Conservation (phyloP, 192 early-diverging fungal genomes). For the Podila verticillata region DNA sequence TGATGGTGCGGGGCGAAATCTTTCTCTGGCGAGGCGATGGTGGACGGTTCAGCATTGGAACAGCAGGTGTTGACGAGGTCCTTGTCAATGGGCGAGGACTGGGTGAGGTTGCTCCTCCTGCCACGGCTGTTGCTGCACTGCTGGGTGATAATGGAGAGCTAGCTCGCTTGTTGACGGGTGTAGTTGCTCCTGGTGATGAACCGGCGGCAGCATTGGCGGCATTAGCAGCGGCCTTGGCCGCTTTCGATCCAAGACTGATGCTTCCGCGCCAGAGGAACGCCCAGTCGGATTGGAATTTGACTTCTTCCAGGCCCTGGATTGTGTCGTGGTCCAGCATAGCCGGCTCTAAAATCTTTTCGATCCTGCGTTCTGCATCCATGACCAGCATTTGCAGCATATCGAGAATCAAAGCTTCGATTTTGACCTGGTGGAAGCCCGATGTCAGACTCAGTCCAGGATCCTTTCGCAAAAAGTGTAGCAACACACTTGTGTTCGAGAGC, state of each 20-base stretch:
- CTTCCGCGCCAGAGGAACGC: conserved; percentile 60
- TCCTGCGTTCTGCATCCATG: conserved; percentile 67
- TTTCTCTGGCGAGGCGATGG: conserved; percentile 49
- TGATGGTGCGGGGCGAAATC: conserved; percentile 75
- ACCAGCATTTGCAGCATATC: conserved; percentile 76
- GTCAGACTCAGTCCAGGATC: conserved; percentile 78
- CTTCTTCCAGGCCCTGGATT: conserved; percentile 71
- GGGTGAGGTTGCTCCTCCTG: conserved; percentile 5
- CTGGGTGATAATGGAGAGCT: conserved; percentile 41
- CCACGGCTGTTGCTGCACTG: conserved; percentile 10
- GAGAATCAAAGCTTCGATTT: conserved; percentile 83
- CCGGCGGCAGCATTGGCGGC: conserved; percentile 5
- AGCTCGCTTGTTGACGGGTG: conserved; percentile 11
- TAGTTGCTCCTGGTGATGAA: conserved; percentile 5
- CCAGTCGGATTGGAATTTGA: conserved; percentile 69
- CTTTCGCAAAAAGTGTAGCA: conserved; percentile 89
- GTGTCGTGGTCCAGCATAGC: conserved; percentile 77
- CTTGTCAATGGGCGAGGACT: conserved; percentile 14
- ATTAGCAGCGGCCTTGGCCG: neutral
- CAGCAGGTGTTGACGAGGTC: conserved; percentile 20
- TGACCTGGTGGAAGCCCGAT: conserved; percentile 77
- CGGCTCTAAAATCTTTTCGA: conserved; percentile 73
- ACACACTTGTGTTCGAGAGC: conserved; percentile 85
- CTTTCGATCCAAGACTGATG: conserved; percentile 31
- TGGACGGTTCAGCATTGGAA: conserved; percentile 37